These are phyloP conservation scores for Eimeria praecox DNA, from an alignment of 169 alveolate species.

Conservation along the genomic window DNA sequence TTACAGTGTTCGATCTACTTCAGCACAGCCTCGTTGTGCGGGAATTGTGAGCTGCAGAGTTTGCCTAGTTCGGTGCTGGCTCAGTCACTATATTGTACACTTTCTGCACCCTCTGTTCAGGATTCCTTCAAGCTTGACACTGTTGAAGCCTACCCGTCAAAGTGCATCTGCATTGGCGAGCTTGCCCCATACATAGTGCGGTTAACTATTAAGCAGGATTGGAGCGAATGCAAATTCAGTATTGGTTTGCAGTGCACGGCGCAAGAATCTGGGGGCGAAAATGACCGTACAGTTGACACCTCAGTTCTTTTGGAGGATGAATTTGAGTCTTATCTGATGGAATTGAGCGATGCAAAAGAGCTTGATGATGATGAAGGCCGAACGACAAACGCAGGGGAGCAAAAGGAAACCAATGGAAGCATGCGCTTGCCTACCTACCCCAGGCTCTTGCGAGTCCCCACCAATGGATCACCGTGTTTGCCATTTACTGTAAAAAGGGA, in stretches of 20 bases:
- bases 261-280: conserved; percentile 42
- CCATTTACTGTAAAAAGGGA: conserved; percentile 25
- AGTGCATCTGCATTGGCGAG: conserved; percentile 68
- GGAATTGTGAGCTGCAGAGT: not conserved
- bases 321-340: conserved; percentile 54
- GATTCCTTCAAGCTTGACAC: conserved; percentile 46
- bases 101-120: not conserved
- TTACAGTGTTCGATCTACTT: not conserved
- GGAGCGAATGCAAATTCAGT: conserved; percentile 48
- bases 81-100: not conserved
- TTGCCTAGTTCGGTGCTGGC: not conserved
- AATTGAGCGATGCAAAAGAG: not conserved
- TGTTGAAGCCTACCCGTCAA: conserved; percentile 22
- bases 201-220: conserved; percentile 52
- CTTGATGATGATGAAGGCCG: not conserved
- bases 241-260: conserved; percentile 63
- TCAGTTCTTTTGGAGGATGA: conserved; percentile 50
- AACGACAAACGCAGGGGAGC: not conserved
- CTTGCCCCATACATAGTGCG: conserved; percentile 70
- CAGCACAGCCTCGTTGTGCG: not conserved
- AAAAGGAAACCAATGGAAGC: not conserved
- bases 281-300: conserved; percentile 52
- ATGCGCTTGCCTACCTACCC: conserved; percentile 13
- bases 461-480: conserved; percentile 43
- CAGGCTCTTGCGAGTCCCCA: conserved; percentile 64